Evolutionary conservation across 2,329 filamentous ascomycete species (phyloP).

Genomic region (Ophiostoma ulmi): DNA sequence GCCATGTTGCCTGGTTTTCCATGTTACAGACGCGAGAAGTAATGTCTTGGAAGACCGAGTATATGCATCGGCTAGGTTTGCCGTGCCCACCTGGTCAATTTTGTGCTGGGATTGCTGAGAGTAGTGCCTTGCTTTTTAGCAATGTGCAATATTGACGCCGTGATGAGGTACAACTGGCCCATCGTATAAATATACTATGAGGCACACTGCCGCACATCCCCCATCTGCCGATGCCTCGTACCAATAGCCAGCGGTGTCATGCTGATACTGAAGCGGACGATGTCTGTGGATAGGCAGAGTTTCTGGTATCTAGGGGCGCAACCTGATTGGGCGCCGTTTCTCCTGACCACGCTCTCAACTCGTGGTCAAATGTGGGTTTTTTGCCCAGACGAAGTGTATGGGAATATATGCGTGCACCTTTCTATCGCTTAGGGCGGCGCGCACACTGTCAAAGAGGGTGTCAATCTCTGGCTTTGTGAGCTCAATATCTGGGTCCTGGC

Average conservation of each 20-base stretch:
- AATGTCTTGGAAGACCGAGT: background rate
- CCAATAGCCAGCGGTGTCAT: background rate
- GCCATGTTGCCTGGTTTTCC: background rate
- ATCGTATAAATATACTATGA: background rate
- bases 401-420: conserved; percentile 42
- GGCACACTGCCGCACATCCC: background rate
- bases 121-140: background rate
- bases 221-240: background rate
- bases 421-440: conserved; percentile 34
- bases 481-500: conserved; percentile 37
- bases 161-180: background rate
- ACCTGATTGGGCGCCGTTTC: background rate
- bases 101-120: background rate
- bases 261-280: background rate
- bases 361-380: conserved; percentile 35
- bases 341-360: background rate
- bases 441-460: conserved; percentile 34
- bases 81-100: background rate
- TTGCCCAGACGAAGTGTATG: conserved; percentile 41
- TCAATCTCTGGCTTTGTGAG: conserved; percentile 33
- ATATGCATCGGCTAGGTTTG: background rate
- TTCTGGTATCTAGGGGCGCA: background rate
- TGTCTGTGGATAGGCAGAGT: background rate
- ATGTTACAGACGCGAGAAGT: background rate
- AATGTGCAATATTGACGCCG: background rate